Conservation (phyloP, 2,329 filamentous ascomycete species). For the Sporothrix euskadiensis region DNA sequence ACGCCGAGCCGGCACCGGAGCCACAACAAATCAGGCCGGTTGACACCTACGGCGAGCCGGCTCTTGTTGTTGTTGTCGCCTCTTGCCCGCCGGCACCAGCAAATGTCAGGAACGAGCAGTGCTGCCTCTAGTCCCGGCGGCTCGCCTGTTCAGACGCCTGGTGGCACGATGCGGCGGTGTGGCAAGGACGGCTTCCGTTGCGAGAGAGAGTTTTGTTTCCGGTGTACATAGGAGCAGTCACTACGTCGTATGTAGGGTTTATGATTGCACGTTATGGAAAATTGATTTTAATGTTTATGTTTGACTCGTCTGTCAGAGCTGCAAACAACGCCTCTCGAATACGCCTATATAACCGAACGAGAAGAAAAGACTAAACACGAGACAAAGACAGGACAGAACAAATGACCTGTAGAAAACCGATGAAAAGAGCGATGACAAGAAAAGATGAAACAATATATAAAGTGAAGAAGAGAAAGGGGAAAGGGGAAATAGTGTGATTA, state of each 20-base stretch:
- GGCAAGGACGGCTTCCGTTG: constrained; percentile 59
- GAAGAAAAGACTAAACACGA: background rate
- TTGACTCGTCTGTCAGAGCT: background rate
- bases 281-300: background rate
- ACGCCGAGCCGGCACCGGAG: constrained; percentile 40
- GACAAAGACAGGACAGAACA: background rate
- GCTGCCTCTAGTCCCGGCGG: constrained; percentile 32
- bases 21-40: background rate
- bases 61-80: constrained; percentile 24
- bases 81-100: constrained; percentile 5
- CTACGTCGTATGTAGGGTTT: too few relatives aligned
- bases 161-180: constrained; percentile 53
- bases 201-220: constrained; percentile 61
- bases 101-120: background rate
- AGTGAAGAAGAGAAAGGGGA: background rate
- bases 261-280: background rate
- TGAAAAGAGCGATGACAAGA: background rate
- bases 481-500: background rate
- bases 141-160: constrained; percentile 48
- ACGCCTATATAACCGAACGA: constrained; percentile 20
- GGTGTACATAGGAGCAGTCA: constrained; percentile 40
- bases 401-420: background rate
- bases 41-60: background rate
- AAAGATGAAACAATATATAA: background rate
- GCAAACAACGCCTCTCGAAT: constrained; percentile 9